These are phyloP conservation scores for Gossypium davidsonii DNA, from an alignment of 441 rosid genomes.

Conservation along the genomic window DNA sequence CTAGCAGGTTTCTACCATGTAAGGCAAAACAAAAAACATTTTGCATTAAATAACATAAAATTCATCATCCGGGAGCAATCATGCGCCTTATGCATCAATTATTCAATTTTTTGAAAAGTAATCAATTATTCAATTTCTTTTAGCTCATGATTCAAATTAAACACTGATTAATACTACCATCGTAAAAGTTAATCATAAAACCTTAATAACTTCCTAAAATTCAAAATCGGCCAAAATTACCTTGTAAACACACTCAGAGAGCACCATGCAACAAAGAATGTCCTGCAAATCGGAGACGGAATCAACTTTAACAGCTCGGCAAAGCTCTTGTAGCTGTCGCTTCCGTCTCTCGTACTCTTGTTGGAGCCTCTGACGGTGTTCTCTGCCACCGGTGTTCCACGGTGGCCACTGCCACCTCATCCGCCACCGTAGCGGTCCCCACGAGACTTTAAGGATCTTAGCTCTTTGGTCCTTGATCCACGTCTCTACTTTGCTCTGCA, in stretches of 20 bases:
- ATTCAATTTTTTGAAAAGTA: neutral
- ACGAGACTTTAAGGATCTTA: constrained; percentile 57
- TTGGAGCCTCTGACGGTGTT: constrained; percentile 62
- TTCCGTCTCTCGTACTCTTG: constrained; percentile 66
- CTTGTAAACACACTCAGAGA: constrained; percentile 93
- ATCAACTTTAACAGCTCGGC: constrained; percentile 68
- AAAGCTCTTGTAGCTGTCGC: constrained; percentile 73
- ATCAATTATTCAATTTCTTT: neutral
- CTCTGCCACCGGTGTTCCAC: constrained; percentile 47
- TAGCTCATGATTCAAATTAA: neutral
- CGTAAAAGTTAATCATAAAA: neutral
- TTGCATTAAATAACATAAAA: neutral
- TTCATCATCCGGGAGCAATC: neutral
- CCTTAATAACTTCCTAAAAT: neutral
- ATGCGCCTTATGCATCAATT: neutral
- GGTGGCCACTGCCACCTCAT: constrained; percentile 81
- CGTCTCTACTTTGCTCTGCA: constrained; percentile 68
- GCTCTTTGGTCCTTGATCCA: constrained; percentile 91
- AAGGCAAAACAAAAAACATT: neutral
- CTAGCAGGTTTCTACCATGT: constrained; percentile 66
- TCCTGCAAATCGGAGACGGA: constrained; percentile 87
- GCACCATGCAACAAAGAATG: constrained; percentile 92
- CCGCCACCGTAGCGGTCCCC: constrained; percentile 81
- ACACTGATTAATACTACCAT: neutral
- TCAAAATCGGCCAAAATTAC: neutral